Evolutionary conservation across 305 asterid genomes (phyloP).

Genomic region (Vinca major): DNA sequence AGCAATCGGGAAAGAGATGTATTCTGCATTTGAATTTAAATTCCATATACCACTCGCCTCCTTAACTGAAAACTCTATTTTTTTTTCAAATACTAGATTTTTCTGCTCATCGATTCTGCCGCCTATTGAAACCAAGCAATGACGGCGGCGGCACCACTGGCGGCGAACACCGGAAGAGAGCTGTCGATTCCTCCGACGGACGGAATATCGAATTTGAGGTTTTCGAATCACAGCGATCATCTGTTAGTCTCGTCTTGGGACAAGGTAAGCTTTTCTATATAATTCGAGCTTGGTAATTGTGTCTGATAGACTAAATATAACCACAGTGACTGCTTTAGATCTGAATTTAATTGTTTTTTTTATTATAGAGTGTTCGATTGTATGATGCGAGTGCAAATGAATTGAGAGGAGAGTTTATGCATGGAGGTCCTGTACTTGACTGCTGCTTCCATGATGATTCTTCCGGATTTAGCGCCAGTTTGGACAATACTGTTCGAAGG

Average conservation of each 20-base stretch:
- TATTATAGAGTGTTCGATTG: constrained; percentile 59
- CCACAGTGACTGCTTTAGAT: background rate
- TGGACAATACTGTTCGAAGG: constrained; percentile 81
- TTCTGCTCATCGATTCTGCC: background rate
- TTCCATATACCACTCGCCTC: no score
- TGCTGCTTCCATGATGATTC: constrained; percentile 95
- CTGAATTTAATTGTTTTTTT: constrained; percentile 3
- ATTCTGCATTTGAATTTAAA: constrained; percentile 6
- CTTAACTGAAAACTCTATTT: background rate
- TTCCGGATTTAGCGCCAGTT: constrained; percentile 82
- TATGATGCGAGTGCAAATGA: constrained; percentile 81
- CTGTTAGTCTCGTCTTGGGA: constrained; percentile 97
- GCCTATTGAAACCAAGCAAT: constrained; percentile 16
- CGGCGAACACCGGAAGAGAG: constrained; percentile 48
- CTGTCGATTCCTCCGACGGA: constrained; percentile 65
- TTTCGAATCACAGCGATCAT: constrained; percentile 84
- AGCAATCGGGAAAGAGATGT: no score
- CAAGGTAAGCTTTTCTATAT: constrained; percentile 35
- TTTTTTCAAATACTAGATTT: background rate
- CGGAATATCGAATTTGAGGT: constrained; percentile 82
- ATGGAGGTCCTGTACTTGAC: constrained; percentile 79
- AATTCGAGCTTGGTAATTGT: background rate
- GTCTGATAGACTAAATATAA: background rate
- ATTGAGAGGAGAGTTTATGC: constrained; percentile 76
- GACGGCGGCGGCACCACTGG: constrained; percentile 57